Base-by-base conservation (phyloP, 2,329 filamentous ascomycete genomes). In the Fusarium caatingaense region DNA sequence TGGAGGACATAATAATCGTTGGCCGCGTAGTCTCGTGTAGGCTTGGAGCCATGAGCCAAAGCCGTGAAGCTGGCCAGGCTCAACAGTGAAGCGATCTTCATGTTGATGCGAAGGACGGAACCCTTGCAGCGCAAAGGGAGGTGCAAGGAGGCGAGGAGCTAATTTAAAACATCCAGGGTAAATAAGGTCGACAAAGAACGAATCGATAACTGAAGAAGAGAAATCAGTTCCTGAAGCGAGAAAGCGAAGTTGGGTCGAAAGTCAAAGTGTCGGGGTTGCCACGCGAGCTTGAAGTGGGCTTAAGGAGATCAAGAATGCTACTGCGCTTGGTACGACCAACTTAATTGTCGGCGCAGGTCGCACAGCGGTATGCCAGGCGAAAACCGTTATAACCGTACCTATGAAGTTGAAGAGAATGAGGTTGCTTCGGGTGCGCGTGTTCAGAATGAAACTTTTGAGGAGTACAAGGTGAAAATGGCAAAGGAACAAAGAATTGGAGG, bases 1-100 rank as follows among this genome's bases (percentile, higher is more conserved):
- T 98, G 92, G 48, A 99, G 85, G 69, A 97, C 94, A 79, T 98
- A 98, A 82, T 97, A 98, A 80, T 99, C 95, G 80, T 94, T 89
- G 41, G 87, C 85, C 51, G 92, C 87, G 84, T 97, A 93, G 77
- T 96, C 87, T 73, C 92, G 91, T 68, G 85, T 83, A 51, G 84
- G 83, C 46, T 88, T 79, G 47, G 84, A 78, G 30, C 85, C 83
- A 60, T 83, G 80, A 65, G 84, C 80, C 76, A 85, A 75, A 64
- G 80, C 80, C 64, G 85, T 81, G 49, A 89, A 80, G 79, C 86
- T 83, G 57, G 85, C 78, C 51, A 88, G 81, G 78, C 85, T 83
- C 61, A 91, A 76, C 55, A 88, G 73, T 64, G 86, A 83, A 64
- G 81, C 76, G 68, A 84, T 72, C 80, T 84, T 88, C 87, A 89